phyloP scores from a whole-genome alignment of 179 eudicot genomes.

The Carnegiea gigantea region DNA sequence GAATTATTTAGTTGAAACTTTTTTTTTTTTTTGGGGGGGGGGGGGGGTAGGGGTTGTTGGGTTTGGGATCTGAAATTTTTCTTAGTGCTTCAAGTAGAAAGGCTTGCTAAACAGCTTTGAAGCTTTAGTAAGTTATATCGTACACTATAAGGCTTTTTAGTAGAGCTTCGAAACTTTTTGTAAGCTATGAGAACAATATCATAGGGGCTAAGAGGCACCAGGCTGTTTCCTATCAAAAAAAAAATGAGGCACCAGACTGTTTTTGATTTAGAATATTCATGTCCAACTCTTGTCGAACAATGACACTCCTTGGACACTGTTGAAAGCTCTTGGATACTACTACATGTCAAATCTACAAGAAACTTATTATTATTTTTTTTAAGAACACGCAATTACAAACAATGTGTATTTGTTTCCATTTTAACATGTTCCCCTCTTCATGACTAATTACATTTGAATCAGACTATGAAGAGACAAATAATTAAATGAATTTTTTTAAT shows the following conservation, averaged over 20 bases:
- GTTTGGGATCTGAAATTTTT: not conserved
- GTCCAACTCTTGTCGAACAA: not conserved
- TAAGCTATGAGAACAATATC: not conserved
- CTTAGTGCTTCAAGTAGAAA: not conserved
- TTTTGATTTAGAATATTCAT: not conserved
- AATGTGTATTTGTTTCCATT: not conserved
- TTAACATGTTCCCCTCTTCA: not conserved
- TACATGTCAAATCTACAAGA: not conserved
- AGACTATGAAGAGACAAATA: not conserved
- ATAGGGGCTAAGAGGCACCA: not conserved
- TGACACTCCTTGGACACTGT: not conserved
- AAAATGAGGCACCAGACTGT: not conserved
- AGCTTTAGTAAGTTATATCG: not conserved
- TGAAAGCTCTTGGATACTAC: too few species aligned
- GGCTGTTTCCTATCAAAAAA: too few species aligned
- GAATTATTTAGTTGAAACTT: not conserved
- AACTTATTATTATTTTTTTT: not conserved
- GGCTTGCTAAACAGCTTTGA: not conserved
- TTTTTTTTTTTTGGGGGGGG: too few species aligned
- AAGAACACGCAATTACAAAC: not conserved
- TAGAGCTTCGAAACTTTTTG: not conserved
- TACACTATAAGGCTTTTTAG: not conserved
- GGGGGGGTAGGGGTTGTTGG: too few species aligned
- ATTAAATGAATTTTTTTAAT: too few species aligned
- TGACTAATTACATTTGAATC: not conserved